A percentile compares a stretch with the other conserved stretches of the same genome.
phyloP scores from a whole-genome alignment of 1,284 basidiomycete genomes.

The Pseudomicrostroma phylloplanum region DNA sequence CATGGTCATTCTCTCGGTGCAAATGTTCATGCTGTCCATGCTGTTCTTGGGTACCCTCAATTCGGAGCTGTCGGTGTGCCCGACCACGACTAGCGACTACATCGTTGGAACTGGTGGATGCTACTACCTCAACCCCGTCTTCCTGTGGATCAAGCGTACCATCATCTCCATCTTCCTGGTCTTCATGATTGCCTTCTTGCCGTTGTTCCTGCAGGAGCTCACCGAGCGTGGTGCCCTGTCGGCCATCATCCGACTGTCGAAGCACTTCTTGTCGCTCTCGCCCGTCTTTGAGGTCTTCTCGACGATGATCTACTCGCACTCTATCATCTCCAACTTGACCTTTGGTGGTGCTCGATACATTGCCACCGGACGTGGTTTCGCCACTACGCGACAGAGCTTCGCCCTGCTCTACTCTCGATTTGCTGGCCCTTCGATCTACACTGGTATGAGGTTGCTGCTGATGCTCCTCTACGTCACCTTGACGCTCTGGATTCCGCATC shows the following conservation, averaged over 20 bases:
- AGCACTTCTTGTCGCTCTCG: constrained; percentile 48
- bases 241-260: constrained; percentile 45
- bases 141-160: constrained; percentile 50
- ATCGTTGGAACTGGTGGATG: constrained; percentile 46
- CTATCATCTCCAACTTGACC: constrained; percentile 49
- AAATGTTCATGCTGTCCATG: constrained; percentile 50
- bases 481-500: constrained; percentile 50
- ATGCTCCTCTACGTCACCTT: constrained; percentile 48
- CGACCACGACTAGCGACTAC: constrained; percentile 44
- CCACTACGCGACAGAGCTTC: constrained; percentile 48
- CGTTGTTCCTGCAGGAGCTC: constrained; percentile 49
- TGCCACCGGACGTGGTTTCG: constrained; percentile 50
- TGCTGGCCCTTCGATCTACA: constrained; percentile 50
- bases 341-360: constrained; percentile 51
- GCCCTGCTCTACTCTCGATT: constrained; percentile 49
- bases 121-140: constrained; percentile 50
- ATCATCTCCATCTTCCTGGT: constrained; percentile 51
- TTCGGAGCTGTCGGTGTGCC: constrained; percentile 44
- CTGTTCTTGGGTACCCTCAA: constrained; percentile 50
- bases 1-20: constrained; percentile 56
- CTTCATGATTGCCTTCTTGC: constrained; percentile 51
- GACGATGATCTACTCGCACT: constrained; percentile 50
- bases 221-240: constrained; percentile 49
- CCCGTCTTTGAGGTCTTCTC: constrained; percentile 51
- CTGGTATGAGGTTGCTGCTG: constrained; percentile 45